These are phyloP conservation scores for Fusarium sp. DNA, from an alignment of 2,329 filamentous ascomycete species.

Conservation along the genomic window DNA sequence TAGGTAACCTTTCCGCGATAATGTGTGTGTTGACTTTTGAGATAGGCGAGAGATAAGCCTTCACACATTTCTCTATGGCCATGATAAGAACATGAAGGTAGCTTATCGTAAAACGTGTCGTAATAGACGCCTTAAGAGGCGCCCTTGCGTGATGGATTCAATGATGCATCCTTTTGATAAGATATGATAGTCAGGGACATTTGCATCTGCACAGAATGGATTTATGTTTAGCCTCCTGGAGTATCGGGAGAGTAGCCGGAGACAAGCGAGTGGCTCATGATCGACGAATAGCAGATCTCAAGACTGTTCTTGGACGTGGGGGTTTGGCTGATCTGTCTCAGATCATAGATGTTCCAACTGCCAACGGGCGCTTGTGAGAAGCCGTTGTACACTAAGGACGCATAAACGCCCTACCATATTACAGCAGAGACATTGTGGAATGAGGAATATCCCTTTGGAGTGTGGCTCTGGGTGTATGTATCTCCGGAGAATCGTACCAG, in stretches of 20 bases:
- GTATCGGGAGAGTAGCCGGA: slow-evolving; percentile 16
- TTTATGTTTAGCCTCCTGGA: neutral
- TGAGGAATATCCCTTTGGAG: slow-evolving; percentile 13
- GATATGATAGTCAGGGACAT: slow-evolving; percentile 2
- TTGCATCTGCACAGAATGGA: slow-evolving; percentile 9
- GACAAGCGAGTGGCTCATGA: slow-evolving; percentile 7
- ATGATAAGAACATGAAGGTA: neutral
- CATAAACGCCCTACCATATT: neutral
- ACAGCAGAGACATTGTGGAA: slow-evolving; percentile 4
- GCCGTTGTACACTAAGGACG: neutral
- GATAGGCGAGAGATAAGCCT: neutral
- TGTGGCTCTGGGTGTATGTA: slow-evolving; percentile 10
- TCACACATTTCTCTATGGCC: neutral
- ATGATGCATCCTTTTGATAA: neutral
- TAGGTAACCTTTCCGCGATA: neutral
- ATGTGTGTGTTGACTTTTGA: neutral
- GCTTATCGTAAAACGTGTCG: neutral
- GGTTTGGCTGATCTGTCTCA: neutral
- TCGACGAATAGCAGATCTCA: slow-evolving; percentile 14
- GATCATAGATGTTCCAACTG: slow-evolving; percentile 4
- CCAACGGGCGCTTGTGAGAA: slow-evolving; percentile 17
- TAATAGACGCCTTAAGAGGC: neutral
- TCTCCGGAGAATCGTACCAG: slow-evolving; percentile 24
- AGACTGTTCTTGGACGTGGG: slow-evolving; percentile 14
- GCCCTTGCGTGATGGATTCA: neutral